phyloP scores from a whole-genome alignment of 2,329 filamentous ascomycete species.

The Verticillium nonalfalfae region DNA sequence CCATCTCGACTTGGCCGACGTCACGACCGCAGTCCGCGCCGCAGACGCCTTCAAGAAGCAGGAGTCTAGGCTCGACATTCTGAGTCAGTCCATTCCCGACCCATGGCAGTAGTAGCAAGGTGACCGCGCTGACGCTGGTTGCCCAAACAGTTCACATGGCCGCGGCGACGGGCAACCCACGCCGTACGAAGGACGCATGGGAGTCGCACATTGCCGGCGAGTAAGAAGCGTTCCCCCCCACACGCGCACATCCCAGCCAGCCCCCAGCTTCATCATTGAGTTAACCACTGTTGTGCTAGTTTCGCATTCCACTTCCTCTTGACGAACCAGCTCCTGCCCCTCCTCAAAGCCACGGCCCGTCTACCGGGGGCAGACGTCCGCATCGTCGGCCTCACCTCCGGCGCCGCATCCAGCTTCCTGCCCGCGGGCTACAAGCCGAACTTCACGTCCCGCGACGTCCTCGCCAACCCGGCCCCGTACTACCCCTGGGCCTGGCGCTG shows the following conservation, averaged over 20 bases:
- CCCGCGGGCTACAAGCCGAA: constrained; percentile 11
- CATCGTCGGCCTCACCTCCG: constrained; percentile 14
- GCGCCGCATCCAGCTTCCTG: constrained; percentile 3
- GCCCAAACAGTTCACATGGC: constrained; percentile 17
- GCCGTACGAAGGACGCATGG: constrained; percentile 5
- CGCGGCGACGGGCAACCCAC: constrained; percentile 1
- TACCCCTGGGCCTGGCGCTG: constrained; percentile 10
- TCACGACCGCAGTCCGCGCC: constrained; percentile 11
- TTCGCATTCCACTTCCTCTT: constrained; percentile 16
- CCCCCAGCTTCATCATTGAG: neutral
- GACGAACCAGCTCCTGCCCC: constrained; percentile 17
- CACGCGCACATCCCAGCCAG: no score
- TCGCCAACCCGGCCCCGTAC: constrained; percentile 3
- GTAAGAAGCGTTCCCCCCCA: constrained; percentile 6
- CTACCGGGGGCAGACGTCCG: constrained; percentile 14
- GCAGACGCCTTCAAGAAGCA: constrained; percentile 8
- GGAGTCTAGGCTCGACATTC: constrained; percentile 16
- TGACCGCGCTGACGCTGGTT: neutral
- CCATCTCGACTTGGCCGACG: constrained; percentile 14
- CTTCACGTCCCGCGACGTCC: constrained; percentile 7
- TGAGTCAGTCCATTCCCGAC: constrained; percentile 11
- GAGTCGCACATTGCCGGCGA: constrained; percentile 15
- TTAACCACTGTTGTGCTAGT: constrained; percentile 4
- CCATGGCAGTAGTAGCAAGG: no score
- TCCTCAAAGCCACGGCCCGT: constrained; percentile 13